Base-by-base conservation (phyloP, 176 grass and related monocot species). In the Avena eriantha region DNA sequence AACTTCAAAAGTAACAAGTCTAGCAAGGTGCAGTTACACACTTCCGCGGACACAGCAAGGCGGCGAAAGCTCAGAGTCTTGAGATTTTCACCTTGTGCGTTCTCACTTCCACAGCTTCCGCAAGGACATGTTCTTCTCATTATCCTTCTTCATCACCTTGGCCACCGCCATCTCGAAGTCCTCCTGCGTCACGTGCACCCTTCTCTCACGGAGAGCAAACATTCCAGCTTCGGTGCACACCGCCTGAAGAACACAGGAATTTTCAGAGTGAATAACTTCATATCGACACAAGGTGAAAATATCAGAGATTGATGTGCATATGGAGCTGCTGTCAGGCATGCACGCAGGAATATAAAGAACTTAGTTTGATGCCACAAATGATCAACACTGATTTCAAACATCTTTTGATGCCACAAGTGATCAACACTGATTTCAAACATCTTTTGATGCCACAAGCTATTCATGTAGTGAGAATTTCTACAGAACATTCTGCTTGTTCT, bases 61-160 rank as follows among this genome's bases (percentile, higher is more conserved):
- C 72, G 12, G 77, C 11, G 16, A 70, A 89, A 89, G 85, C n/a
- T 75, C 15, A 3, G 56, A 12, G 49, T 67, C 26, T 63, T 10
- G 24, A 16, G 84, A 6, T 17, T 26, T n/a, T n/a, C n/a, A n/a
- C n/a, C n/a, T n/a, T 70, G 65, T 5, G 51, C 56, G 31, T 34
- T 49, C 59, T 84, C 86, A 97, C 90, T 97, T 97, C 92, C 92
- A 94, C 64, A 97, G 75, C 86, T 97, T 97, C 61, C 95, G 92
- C 23, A 97, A 86, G 48, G 95, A 97, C 95, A 97, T 97, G 82
- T 97, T 97, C 89, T 97, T 97, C 15, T 97, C 95, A 1, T 91
- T 97, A 14, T 97, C 95, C 86, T 97, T 97, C 92, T 97, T 97
- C 95, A 97, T 97, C 50, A 97, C 95, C 89, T 97, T 97, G 0